phyloP scores from a whole-genome alignment of 495 filamentous ascomycete genomes.

The Penicillium egyptiacum region DNA sequence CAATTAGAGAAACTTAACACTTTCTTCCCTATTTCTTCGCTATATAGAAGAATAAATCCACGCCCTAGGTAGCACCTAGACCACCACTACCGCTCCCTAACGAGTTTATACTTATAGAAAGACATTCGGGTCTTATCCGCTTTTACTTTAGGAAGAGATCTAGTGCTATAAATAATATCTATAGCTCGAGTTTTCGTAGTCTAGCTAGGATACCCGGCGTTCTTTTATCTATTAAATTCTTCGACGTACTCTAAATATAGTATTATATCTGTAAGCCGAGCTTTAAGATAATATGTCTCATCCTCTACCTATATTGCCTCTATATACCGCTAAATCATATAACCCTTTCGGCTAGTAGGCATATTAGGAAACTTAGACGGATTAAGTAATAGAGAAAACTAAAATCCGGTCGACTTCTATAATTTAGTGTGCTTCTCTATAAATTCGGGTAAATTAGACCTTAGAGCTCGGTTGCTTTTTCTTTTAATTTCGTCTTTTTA shows the following conservation, averaged over 20 bases:
- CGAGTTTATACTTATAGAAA: slow-evolving; percentile 9
- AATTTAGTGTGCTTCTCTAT: slow-evolving; percentile 13
- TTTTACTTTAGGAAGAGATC: slow-evolving; percentile 8
- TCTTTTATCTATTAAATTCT: slow-evolving; percentile 8
- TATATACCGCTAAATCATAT: slow-evolving; percentile 9
- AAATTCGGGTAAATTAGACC: slow-evolving; percentile 17
- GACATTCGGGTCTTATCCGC: slow-evolving; percentile 9
- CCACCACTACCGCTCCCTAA: slow-evolving; percentile 12
- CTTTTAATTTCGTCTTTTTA: slow-evolving; percentile 17
- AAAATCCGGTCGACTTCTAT: slow-evolving; percentile 15
- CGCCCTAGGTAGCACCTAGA: slow-evolving; percentile 10
- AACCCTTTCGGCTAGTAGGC: slow-evolving; percentile 1
- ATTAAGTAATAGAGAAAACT: slow-evolving; percentile 11
- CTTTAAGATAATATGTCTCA: slow-evolving; percentile 12
- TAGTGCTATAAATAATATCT: neutral
- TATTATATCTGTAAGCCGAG: slow-evolving; percentile 11
- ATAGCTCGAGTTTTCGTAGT: slow-evolving; percentile 8
- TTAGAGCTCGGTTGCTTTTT: slow-evolving; percentile 12
- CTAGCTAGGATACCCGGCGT: slow-evolving; percentile 5
- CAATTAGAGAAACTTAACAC: slow-evolving; percentile 1
- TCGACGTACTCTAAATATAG: slow-evolving; percentile 13
- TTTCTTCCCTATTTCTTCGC: slow-evolving; percentile 14
- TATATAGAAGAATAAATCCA: slow-evolving; percentile 9
- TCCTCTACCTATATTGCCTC: slow-evolving; percentile 7
- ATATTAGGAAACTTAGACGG: neutral